A percentile compares a stretch with the other conserved stretches of the same genome.
Conservation (phyloP, 2,329 filamentous ascomycete genomes). For the Magnaporthiopsis rhizophila region DNA sequence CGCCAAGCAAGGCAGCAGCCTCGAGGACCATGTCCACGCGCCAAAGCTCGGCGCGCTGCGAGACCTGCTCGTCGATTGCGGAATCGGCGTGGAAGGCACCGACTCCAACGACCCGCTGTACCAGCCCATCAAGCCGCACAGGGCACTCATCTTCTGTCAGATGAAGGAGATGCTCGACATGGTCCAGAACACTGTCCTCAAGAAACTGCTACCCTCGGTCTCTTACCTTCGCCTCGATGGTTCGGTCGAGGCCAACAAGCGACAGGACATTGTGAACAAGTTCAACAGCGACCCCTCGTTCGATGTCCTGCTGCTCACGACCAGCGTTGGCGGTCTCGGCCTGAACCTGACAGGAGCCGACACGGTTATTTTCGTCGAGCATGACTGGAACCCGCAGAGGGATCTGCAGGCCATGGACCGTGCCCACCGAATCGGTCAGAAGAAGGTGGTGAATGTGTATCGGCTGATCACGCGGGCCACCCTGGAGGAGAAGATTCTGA, state of each 20-base stretch:
- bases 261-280: constrained; percentile 96
- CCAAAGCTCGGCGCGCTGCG: constrained; percentile 86
- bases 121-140: constrained; percentile 88
- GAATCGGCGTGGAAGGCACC: constrained; percentile 71
- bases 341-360: constrained; percentile 95
- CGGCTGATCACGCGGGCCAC: constrained; percentile 93
- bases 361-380: constrained; percentile 98
- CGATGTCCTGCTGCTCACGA: constrained; percentile 87
- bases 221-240: constrained; percentile 94
- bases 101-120: constrained; percentile 53
- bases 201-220: constrained; percentile 82
- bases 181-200: constrained; percentile 89
- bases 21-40: constrained; percentile 81
- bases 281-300: constrained; percentile 98
- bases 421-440: constrained; percentile 95
- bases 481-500: constrained; percentile 96
- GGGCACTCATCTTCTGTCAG: constrained; percentile 94
- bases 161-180: constrained; percentile 99
- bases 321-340: constrained; percentile 87
- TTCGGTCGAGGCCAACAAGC: constrained; percentile 81
- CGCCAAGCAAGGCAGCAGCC: constrained; percentile 66
- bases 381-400: constrained; percentile 99
- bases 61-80: constrained; percentile 95
- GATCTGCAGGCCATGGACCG: constrained; percentile 99
- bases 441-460: constrained; percentile 99